phyloP scores from a whole-genome alignment of 805 yeast species.

The Candida railenensis region DNA sequence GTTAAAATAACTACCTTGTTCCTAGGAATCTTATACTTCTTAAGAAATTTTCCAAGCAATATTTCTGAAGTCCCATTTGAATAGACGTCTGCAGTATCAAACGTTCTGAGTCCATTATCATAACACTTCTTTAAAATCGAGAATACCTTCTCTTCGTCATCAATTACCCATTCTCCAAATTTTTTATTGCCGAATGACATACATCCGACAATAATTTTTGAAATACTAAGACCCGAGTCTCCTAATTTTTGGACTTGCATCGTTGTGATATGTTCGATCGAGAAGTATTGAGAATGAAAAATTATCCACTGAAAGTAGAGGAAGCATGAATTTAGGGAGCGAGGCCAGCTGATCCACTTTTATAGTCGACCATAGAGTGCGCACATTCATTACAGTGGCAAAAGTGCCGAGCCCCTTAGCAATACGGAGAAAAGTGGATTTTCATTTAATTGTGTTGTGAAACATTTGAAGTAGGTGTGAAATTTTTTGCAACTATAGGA shows the following conservation, averaged over 20 bases:
- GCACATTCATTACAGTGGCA: no score
- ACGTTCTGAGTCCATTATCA: constrained; percentile 22
- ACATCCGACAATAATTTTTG: constrained; percentile 53
- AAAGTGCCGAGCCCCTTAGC: no score
- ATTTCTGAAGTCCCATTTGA: constrained; percentile 21
- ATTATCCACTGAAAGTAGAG: no score
- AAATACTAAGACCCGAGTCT: constrained; percentile 47
- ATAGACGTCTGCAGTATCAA: constrained; percentile 26
- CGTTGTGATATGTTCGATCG: no score
- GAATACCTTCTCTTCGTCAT: constrained; percentile 26
- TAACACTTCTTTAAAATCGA: constrained; percentile 24
- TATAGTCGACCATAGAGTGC: no score
- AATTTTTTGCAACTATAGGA: no score
- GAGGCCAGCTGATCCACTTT: no score
- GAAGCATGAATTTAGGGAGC: no score
- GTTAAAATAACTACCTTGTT: constrained; percentile 19
- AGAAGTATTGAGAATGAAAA: no score
- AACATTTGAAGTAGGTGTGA: no score
- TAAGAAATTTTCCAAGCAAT: constrained; percentile 19
- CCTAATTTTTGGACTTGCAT: constrained; percentile 22
- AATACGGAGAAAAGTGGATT: no score
- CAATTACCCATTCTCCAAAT: constrained; percentile 32
- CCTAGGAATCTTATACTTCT: constrained; percentile 20
- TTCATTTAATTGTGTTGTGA: no score
- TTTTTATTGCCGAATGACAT: constrained; percentile 49